Evolutionary conservation across 805 yeast species (phyloP).

Genomic region (Nakazawaea molendinolei): DNA sequence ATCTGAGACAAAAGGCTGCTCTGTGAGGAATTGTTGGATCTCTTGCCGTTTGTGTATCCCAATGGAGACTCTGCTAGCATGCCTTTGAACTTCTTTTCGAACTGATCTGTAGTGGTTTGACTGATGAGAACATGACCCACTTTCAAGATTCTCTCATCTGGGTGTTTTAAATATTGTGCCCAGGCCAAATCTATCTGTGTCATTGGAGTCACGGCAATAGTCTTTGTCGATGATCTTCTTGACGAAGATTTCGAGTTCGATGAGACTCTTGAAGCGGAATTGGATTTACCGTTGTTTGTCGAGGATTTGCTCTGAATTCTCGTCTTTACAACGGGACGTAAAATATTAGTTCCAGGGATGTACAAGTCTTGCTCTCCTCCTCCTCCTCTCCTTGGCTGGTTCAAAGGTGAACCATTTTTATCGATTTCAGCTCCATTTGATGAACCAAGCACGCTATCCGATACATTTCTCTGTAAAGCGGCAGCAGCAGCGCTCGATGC

Average conservation of each 20-base stretch:
- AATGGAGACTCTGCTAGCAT: slow-evolving; percentile 53
- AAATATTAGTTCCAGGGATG: slow-evolving; percentile 55
- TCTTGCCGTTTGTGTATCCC: slow-evolving; percentile 35
- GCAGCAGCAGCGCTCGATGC: slow-evolving; percentile 17
- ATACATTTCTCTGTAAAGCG: slow-evolving; percentile 13
- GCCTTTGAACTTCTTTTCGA: slow-evolving; percentile 55
- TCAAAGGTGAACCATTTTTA: too few species aligned
- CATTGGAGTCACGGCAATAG: slow-evolving; percentile 34
- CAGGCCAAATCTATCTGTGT: slow-evolving; percentile 53
- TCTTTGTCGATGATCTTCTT: slow-evolving; percentile 8
- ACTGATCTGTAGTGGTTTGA: slow-evolving; percentile 35
- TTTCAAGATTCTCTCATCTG: slow-evolving; percentile 55
- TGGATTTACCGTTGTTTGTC: too few species aligned
- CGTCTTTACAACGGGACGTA: slow-evolving; percentile 42
- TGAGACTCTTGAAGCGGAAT: not conserved
- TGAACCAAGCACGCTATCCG: too few species aligned
- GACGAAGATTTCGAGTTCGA: slow-evolving; percentile 1
- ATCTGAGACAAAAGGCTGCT: slow-evolving; percentile 33
- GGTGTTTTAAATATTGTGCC: slow-evolving; percentile 43
- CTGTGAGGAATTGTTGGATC: slow-evolving; percentile 16
- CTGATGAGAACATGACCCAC: slow-evolving; percentile 47
- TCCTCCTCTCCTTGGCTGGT: not conserved
- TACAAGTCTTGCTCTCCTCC: slow-evolving; percentile 8
- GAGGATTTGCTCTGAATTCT: slow-evolving; percentile 14
- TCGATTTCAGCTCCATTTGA: too few species aligned